Conservation (phyloP, 768 basidiomycete species). For the Cubamyces sp. region DNA sequence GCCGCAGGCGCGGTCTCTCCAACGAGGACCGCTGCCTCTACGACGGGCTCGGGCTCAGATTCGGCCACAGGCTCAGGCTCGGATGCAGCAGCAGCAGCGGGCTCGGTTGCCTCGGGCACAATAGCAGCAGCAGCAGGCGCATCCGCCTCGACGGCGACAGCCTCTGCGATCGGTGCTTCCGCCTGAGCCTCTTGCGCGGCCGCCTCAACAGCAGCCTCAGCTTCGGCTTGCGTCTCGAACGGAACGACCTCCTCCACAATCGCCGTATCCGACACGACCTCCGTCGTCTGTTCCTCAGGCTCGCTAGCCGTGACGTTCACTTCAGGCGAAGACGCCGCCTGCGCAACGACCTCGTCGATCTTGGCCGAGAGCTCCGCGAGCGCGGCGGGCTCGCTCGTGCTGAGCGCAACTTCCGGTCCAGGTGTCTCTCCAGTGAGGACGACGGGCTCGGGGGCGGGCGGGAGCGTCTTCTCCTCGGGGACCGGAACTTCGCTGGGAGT, state of each 20-base stretch:
- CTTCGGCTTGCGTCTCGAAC: slow-evolving; percentile 2
- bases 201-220: background rate
- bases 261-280: background rate
- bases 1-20: slow-evolving; percentile 10
- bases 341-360: slow-evolving; percentile 20
- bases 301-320: slow-evolving; percentile 1
- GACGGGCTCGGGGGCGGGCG: slow-evolving; percentile 37
- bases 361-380: slow-evolving; percentile 25
- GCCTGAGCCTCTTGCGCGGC: background rate
- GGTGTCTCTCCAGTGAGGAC: slow-evolving; percentile 37
- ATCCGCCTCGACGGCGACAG: background rate
- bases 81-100: background rate
- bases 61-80: slow-evolving; percentile 21
- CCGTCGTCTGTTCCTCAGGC: slow-evolving; percentile 1
- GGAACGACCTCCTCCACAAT: slow-evolving; percentile 5
- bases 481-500: slow-evolving; percentile 4
- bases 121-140: background rate
- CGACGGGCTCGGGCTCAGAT: slow-evolving; percentile 18
- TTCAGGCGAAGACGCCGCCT: slow-evolving; percentile 13
- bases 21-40: slow-evolving; percentile 1
- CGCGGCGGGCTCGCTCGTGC: slow-evolving; percentile 36
- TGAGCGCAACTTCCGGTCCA: slow-evolving; percentile 34
- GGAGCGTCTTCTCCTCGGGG: slow-evolving; percentile 25
- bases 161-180: background rate
- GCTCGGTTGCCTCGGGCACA: background rate